These are phyloP conservation scores for Omphalotus olearius DNA, from an alignment of 1,284 basidiomycete species.

Conservation along the genomic window DNA sequence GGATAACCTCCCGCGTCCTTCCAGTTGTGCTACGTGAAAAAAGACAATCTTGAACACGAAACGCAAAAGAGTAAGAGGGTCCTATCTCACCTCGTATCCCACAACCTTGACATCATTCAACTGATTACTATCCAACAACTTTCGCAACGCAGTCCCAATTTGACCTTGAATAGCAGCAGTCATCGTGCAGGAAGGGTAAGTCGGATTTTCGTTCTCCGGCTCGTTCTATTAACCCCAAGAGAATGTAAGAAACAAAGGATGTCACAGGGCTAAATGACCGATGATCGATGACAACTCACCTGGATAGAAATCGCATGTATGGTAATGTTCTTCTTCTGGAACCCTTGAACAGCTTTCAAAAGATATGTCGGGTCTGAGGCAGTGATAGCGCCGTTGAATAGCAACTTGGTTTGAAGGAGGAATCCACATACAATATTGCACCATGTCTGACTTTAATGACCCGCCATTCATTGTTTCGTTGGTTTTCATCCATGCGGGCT, in stretches of 20 bases:
- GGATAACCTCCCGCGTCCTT: slow-evolving; percentile 27
- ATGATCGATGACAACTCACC: slow-evolving; percentile 4
- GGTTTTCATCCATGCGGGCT: slow-evolving; percentile 34
- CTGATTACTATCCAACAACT: slow-evolving; percentile 28
- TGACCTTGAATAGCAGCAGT: slow-evolving; percentile 21
- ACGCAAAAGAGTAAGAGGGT: not conserved
- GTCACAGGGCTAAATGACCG: not conserved
- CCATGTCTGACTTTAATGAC: slow-evolving; percentile 18
- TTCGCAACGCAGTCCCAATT: slow-evolving; percentile 27
- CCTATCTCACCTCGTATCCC: slow-evolving; percentile 20
- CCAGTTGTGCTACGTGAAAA: slow-evolving; percentile 27
- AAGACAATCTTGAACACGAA: not conserved
- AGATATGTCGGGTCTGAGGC: slow-evolving; percentile 29
- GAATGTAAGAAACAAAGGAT: not conserved
- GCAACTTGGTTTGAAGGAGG: not conserved
- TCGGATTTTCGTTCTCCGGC: slow-evolving; percentile 28
- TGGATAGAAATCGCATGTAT: slow-evolving; percentile 31
- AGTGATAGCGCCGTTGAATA: too few species aligned
- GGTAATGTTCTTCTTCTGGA: slow-evolving; percentile 25
- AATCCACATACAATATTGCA: slow-evolving; percentile 21
- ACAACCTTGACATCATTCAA: slow-evolving; percentile 28
- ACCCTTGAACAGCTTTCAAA: slow-evolving; percentile 30
- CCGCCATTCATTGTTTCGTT: slow-evolving; percentile 28
- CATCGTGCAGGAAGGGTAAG: slow-evolving; percentile 28
- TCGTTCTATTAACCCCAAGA: slow-evolving; percentile 21